Evolutionary conservation across 73 alveolate species (phyloP).

Genomic region (Halteria grandinella): DNA sequence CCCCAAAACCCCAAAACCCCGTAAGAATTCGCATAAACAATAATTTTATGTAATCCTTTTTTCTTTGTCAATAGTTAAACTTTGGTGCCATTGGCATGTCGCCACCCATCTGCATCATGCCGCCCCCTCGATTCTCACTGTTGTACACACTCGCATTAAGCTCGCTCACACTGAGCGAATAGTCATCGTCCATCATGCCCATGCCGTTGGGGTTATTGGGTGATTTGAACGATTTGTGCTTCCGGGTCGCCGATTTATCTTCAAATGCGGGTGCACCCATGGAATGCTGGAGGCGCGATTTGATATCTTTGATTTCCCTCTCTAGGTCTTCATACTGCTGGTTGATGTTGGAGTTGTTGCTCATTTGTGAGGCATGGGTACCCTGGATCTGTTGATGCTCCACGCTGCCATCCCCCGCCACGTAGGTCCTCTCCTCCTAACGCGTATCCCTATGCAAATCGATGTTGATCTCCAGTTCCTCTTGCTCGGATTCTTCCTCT

Average conservation of each 20-base stretch:
- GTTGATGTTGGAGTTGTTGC: conserved; percentile 6
- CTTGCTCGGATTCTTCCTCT: too few species aligned
- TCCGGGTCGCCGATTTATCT: neutral
- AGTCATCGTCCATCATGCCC: conserved; percentile 35
- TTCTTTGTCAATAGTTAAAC: neutral
- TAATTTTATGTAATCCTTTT: too few species aligned
- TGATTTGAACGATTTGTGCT: neutral
- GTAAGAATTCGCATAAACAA: too few species aligned
- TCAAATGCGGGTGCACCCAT: conserved; percentile 8
- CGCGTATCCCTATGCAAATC: too few species aligned
- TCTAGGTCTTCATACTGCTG: conserved; percentile 43
- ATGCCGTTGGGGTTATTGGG: neutral
- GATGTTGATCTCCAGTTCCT: too few species aligned
- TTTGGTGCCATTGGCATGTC: neutral
- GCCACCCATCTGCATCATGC: neutral
- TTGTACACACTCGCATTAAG: conserved; percentile 37
- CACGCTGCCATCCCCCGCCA: too few species aligned
- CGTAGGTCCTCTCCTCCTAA: too few species aligned
- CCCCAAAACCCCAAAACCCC: conserved; percentile 7
- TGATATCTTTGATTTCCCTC: conserved; percentile 36
- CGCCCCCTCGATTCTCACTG: neutral
- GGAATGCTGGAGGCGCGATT: conserved; percentile 18
- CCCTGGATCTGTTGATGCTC: too few species aligned
- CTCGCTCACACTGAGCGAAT: conserved; percentile 44
- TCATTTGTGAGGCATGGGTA: too few species aligned